Percentiles rank a stretch among this genome's conserved stretches.
phyloP scores from a whole-genome alignment of 139 green algal species.

The Chlorella vulgaris region DNA sequence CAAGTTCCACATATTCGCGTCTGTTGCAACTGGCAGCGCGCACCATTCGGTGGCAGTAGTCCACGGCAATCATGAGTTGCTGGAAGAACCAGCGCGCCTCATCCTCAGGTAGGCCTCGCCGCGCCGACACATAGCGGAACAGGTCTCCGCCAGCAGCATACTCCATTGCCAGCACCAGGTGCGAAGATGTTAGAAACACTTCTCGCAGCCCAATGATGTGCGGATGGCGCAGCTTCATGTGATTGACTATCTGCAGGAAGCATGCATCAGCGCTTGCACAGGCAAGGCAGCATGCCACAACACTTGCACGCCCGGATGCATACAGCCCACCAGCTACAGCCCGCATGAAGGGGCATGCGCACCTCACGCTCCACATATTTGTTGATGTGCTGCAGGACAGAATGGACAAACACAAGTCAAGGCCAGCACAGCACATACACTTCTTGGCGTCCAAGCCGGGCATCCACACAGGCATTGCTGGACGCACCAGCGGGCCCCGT shows the following conservation, averaged over 20 bases:
- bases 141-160: constrained; percentile 77
- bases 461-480: too few species aligned
- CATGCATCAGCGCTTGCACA: neutral
- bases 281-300: neutral
- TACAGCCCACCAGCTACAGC: too few species aligned
- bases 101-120: constrained; percentile 85
- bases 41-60: constrained; percentile 93
- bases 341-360: neutral
- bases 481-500: neutral
- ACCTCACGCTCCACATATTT: constrained; percentile 95
- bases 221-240: constrained; percentile 91
- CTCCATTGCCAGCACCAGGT: constrained; percentile 87
- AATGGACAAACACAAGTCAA: too few species aligned
- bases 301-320: too few species aligned
- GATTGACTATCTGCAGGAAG: constrained; percentile 83
- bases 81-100: constrained; percentile 99
- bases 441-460: too few species aligned
- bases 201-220: constrained; percentile 96
- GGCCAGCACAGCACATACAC: too few species aligned
- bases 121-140: constrained; percentile 77
- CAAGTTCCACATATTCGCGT: neutral
- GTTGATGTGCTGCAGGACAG: constrained; percentile 68
- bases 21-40: too few species aligned
- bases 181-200: constrained; percentile 64
- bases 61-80: constrained; percentile 93